phyloP scores from a whole-genome alignment of 768 basidiomycete species.

The Mycena metata region DNA sequence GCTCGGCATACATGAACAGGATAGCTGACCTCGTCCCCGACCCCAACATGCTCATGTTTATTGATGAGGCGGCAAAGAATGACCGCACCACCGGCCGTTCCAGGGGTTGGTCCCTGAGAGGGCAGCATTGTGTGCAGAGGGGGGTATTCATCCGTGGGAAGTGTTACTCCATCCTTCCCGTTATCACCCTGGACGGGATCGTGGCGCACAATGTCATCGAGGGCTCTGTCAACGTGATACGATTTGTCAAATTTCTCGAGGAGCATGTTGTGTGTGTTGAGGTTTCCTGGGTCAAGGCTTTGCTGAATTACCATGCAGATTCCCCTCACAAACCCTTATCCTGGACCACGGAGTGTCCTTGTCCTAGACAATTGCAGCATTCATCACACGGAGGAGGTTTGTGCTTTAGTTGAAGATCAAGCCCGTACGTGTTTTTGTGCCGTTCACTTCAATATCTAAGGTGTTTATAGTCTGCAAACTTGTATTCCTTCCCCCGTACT shows the following conservation, averaged over 20 bases:
- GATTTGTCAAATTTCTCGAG: conserved; percentile 41
- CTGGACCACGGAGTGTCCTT: conserved; percentile 46
- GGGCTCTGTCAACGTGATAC: conserved; percentile 40
- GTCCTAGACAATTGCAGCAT: conserved; percentile 52
- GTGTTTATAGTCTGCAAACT: conserved; percentile 22
- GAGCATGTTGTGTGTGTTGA: conserved; percentile 33
- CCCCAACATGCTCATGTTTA: too few relatives aligned
- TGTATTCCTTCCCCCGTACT: conserved; percentile 46
- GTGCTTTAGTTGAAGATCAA: conserved; percentile 39
- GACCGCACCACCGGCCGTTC: too few relatives aligned
- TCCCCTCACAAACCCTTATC: conserved; percentile 46
- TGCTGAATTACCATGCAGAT: conserved; percentile 20
- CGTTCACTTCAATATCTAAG: neutral
- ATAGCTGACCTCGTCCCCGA: too few relatives aligned
- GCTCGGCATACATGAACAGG: conserved; percentile 41
- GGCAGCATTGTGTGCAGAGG: neutral
- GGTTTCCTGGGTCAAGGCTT: neutral
- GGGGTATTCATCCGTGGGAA: conserved; percentile 24
- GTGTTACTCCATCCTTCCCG: conserved; percentile 40
- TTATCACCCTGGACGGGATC: conserved; percentile 37
- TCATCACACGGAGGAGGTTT: conserved; percentile 48
- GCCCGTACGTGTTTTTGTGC: conserved; percentile 19
- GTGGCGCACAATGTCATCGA: conserved; percentile 38
- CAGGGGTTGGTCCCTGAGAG: too few relatives aligned
- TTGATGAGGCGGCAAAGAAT: too few relatives aligned